Percentiles rank a stretch among this genome's conserved stretches.
phyloP scores from a whole-genome alignment of 73 alveolate genomes.

The Stentor roeselii region DNA sequence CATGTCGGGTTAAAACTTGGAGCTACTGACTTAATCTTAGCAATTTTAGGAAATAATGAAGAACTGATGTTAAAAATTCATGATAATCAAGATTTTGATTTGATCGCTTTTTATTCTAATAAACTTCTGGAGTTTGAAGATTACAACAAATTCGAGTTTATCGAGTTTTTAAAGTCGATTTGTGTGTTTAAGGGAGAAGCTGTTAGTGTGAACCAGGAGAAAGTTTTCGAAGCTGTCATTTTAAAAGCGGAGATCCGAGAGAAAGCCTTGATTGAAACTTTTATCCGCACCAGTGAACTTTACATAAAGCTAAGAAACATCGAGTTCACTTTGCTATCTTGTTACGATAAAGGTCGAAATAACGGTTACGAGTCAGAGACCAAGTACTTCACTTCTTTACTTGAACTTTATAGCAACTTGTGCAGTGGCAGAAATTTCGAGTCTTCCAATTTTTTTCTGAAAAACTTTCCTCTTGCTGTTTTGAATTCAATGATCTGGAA shows the following conservation, averaged over 20 bases:
- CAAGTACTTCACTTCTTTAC: background rate
- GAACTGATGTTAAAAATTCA: slow-evolving; percentile 1
- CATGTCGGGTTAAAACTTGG: slow-evolving; percentile 1
- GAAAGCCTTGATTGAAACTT: background rate
- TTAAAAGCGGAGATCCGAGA: background rate
- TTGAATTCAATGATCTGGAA: slow-evolving; percentile 17
- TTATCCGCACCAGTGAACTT: background rate
- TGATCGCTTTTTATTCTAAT: background rate
- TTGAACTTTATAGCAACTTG: background rate
- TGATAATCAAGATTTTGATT: background rate
- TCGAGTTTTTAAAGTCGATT: slow-evolving; percentile 9
- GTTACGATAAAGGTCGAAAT: slow-evolving; percentile 16
- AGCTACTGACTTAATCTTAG: background rate
- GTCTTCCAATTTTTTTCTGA: background rate
- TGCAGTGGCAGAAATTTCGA: slow-evolving; percentile 24
- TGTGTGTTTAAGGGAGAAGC: slow-evolving; percentile 24
- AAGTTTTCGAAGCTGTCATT: background rate
- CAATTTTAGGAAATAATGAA: background rate
- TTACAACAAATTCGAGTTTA: slow-evolving; percentile 19
- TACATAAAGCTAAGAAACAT: background rate
- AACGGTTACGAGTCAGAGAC: background rate
- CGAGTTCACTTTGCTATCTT: background rate
- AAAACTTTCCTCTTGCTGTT: background rate
- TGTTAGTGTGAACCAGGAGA: slow-evolving; percentile 26
- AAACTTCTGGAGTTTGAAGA: background rate